Evolutionary conservation across 2,329 filamentous ascomycete species (phyloP), one percentile per base, ranked within the genome.

Genomic region (Stemphylium lycopersici): DNA sequence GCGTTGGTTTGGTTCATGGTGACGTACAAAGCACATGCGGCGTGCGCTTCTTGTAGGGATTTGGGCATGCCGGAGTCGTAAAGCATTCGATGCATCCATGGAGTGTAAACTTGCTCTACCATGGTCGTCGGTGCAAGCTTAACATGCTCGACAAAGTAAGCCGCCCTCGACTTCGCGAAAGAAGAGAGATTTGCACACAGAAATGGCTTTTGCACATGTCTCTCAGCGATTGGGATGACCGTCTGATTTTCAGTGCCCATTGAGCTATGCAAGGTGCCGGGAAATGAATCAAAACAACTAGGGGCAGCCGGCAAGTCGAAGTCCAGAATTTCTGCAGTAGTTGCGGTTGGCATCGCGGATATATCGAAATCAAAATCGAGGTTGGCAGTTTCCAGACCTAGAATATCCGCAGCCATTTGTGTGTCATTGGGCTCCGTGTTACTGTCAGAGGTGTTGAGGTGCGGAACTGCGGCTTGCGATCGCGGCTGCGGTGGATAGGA

Each of bases 21-120:
- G 38, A 80, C 70, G 59, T 83, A 83, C 0, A 86, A 68, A 1
- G 82, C 81, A 62, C 83, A 85, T 22, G 79, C 78, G 3, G 82
- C 77, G 55, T 81, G 74, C 0, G 80, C 82, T 58, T 85, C 83
- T 74, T 84, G 79, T 62, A 86, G 78, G 0, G 68, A 74, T 26
- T 70, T 70, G 1, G 83, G 84, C 81, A 85, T 84, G 7, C 65
- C 51, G 2, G 80, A 75, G n/a, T 72, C 72, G 54, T 84, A 85
- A 0, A 86, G 71, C n/a, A 73, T 66, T 0, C 74, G 72, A 57
- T 86, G 84, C 26, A 75, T 79, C 84, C 84, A 86, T 0, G 81
- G 81, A 0, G 81, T 83, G 44, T 78, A 70, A 13, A 76, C 81
- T 40, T 80, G 75, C 7, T 76, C 54, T 0, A 85, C 78, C 78